Percentiles rank a stretch among this genome's conserved stretches.
phyloP scores from a whole-genome alignment of 2,329 filamentous ascomycete species.

The Arthrobotrys iridis region DNA sequence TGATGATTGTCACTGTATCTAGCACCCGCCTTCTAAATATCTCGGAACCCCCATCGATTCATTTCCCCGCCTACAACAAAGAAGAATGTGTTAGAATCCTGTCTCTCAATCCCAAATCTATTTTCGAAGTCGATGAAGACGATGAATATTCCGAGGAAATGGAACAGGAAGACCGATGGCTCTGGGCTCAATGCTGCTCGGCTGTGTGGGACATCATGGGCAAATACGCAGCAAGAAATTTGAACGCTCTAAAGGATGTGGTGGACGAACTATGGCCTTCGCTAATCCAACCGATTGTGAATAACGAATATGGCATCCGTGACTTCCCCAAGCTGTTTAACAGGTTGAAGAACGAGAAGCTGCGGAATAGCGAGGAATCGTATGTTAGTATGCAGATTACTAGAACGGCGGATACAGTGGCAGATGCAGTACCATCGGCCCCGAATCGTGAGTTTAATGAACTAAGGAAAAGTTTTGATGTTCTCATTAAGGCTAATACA shows the following conservation, averaged over 20 bases:
- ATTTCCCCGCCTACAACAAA: slow-evolving; percentile 86
- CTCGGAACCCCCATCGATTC: slow-evolving; percentile 76
- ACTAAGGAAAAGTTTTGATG: too few species aligned
- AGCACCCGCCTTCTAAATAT: slow-evolving; percentile 75
- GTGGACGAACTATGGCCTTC: slow-evolving; percentile 82
- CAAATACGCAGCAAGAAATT: slow-evolving; percentile 80
- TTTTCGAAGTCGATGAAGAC: slow-evolving; percentile 45
- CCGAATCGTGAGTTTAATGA: slow-evolving; percentile 13
- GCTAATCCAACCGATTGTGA: slow-evolving; percentile 80
- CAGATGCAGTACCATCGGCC: background rate
- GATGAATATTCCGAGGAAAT: slow-evolving; percentile 62
- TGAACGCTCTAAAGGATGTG: slow-evolving; percentile 75
- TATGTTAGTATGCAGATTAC: slow-evolving; percentile 30
- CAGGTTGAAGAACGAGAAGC: slow-evolving; percentile 57
- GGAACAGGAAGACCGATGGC: slow-evolving; percentile 66
- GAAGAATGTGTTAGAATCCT: slow-evolving; percentile 81
- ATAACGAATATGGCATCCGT: slow-evolving; percentile 76
- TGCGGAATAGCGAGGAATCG: slow-evolving; percentile 53
- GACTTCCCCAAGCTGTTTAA: slow-evolving; percentile 88
- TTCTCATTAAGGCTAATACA: too few species aligned
- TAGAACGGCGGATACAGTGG: background rate
- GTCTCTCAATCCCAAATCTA: slow-evolving; percentile 64
- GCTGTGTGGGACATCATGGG: slow-evolving; percentile 88
- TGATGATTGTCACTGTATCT: slow-evolving; percentile 80
- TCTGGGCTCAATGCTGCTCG: slow-evolving; percentile 82